Evolutionary conservation across 2,329 filamentous ascomycete species (phyloP).

Genomic region (Claviceps sp.): DNA sequence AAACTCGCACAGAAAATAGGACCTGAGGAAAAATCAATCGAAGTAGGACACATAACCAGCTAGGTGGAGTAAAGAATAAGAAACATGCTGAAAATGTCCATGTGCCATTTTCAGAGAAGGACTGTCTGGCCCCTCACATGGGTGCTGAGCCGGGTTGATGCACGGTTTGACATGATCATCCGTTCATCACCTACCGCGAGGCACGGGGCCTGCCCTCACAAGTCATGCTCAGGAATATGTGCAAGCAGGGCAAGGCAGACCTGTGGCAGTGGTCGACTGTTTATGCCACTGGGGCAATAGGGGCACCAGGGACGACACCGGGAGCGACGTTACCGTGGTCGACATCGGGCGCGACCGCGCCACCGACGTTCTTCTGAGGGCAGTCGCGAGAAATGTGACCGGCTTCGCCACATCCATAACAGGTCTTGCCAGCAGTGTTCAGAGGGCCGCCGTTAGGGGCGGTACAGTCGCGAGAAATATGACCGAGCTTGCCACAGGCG

Average conservation of each 20-base stretch:
- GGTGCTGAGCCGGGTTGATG: neutral
- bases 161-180: neutral
- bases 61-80: neutral
- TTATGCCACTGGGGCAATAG: slow-evolving; percentile 28
- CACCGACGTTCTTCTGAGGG: slow-evolving; percentile 52
- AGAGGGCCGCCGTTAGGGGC: slow-evolving; percentile 91
- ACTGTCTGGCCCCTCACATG: neutral
- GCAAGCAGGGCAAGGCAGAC: slow-evolving; percentile 6
- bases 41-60: neutral
- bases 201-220: slow-evolving; percentile 4
- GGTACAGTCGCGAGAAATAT: slow-evolving; percentile 89
- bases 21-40: slow-evolving; percentile 14
- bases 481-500: slow-evolving; percentile 86
- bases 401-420: slow-evolving; percentile 92
- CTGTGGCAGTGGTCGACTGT: slow-evolving; percentile 3
- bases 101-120: neutral
- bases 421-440: slow-evolving; percentile 94
- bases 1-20: slow-evolving; percentile 8
- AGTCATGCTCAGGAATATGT: neutral
- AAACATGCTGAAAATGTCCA: neutral
- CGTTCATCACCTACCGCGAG: neutral
- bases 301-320: slow-evolving; percentile 30
- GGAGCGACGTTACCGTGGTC: slow-evolving; percentile 26
- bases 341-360: slow-evolving; percentile 33
- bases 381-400: slow-evolving; percentile 96